These are phyloP conservation scores for Conoideocrella luteorostrata DNA, from an alignment of 2,329 filamentous ascomycete genomes.

Conservation along the genomic window DNA sequence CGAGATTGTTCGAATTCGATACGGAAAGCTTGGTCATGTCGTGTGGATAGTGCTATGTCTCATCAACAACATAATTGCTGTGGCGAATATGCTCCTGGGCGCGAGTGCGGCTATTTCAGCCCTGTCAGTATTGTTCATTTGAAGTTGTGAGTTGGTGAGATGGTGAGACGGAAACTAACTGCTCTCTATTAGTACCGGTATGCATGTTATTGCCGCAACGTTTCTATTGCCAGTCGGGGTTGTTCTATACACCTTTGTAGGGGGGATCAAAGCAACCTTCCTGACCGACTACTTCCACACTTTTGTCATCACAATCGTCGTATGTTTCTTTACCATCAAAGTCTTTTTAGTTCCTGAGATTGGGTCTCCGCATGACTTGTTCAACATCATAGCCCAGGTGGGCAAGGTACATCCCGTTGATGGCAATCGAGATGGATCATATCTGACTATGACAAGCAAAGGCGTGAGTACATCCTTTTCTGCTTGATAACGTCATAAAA, in stretches of 20 bases:
- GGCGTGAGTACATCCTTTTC: conserved; percentile 29
- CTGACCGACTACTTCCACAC: conserved; percentile 50
- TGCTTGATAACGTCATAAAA: no score
- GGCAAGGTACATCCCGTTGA: conserved; percentile 37
- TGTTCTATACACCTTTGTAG: conserved; percentile 32
- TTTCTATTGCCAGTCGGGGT: conserved; percentile 36
- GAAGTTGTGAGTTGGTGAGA: no score
- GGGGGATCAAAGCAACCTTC: conserved; percentile 34
- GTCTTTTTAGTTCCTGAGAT: conserved; percentile 40
- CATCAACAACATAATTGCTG: conserved; percentile 42
- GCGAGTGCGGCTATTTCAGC: conserved; percentile 28
- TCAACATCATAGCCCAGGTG: conserved; percentile 41
- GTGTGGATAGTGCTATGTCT: conserved; percentile 46
- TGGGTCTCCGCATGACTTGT: conserved; percentile 40
- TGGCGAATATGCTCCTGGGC: conserved; percentile 45
- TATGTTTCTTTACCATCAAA: conserved; percentile 41
- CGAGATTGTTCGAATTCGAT: conserved; percentile 46
- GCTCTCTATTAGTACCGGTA: conserved; percentile 36
- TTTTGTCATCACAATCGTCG: conserved; percentile 45
- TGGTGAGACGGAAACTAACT: no score
- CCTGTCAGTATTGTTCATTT: conserved; percentile 18
- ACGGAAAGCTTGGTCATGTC: conserved; percentile 40
- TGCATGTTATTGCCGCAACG: conserved; percentile 43
- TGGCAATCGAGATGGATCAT: conserved; percentile 37
- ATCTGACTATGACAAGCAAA: conserved; percentile 48